phyloP scores from a whole-genome alignment of 208 protist species.

The Porcisia deanei region DNA sequence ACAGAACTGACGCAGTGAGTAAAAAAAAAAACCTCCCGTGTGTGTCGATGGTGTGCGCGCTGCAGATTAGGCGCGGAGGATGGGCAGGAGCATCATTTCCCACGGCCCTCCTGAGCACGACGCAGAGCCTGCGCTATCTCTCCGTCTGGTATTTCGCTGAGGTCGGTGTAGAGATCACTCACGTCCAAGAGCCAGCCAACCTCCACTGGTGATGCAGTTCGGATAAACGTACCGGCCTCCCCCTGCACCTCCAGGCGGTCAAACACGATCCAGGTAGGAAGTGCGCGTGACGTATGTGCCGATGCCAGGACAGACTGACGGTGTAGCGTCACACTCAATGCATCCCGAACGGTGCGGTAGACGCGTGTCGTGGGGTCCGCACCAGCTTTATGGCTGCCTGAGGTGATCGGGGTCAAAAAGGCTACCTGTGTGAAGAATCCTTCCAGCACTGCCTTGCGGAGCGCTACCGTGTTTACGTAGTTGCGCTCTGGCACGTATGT shows the following conservation, averaged over 20 bases:
- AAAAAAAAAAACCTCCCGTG: too few relatives aligned
- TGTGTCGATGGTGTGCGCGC: not conserved
- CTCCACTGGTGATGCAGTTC: conserved; percentile 63
- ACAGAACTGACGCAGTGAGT: too few relatives aligned
- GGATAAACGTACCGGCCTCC: conserved; percentile 68
- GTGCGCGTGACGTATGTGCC: conserved; percentile 1
- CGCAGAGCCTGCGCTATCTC: conserved; percentile 58
- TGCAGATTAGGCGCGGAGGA: not conserved
- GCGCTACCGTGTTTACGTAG: conserved; percentile 61
- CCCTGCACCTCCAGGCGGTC: conserved; percentile 86
- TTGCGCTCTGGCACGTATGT: conserved; percentile 53
- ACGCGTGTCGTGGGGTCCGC: conserved; percentile 13
- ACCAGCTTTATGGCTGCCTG: not conserved
- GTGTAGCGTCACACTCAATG: conserved; percentile 45
- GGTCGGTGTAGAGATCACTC: conserved; percentile 64
- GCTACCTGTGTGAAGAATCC: conserved; percentile 89
- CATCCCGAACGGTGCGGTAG: conserved; percentile 75
- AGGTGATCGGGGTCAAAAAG: conserved; percentile 23
- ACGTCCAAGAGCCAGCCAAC: conserved; percentile 74
- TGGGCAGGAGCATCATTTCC: not conserved
- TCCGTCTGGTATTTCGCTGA: conserved; percentile 65
- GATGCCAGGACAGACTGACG: conserved; percentile 51
- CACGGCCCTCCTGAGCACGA: conserved; percentile 16
- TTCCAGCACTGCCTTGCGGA: conserved; percentile 80
- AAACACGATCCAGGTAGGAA: conserved; percentile 80